A percentile compares a stretch with the other conserved stretches of the same genome.
Conservation (phyloP, 345 rosid genomes). For the Murraya paniculata region DNA sequence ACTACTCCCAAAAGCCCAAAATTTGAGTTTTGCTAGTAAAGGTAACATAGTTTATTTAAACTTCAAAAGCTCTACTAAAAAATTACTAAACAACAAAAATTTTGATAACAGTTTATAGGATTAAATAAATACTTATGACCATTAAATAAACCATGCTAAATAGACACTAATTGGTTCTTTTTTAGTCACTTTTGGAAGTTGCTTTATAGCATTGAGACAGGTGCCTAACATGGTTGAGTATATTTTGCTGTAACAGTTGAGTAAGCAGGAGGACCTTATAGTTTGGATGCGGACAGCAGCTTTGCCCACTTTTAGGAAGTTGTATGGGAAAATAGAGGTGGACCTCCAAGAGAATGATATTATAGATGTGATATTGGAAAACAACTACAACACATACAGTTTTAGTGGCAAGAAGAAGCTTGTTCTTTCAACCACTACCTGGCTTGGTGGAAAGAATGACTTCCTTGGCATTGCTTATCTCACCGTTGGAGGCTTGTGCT, state of each 20-base stretch:
- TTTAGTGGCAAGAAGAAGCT: constrained; percentile 93
- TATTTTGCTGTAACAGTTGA: constrained; percentile 52
- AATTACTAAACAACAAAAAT: no score
- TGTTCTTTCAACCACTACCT: constrained; percentile 93
- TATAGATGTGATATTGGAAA: constrained; percentile 51
- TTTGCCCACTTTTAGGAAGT: constrained; percentile 92
- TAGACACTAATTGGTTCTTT: no score
- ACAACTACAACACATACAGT: constrained; percentile 90
- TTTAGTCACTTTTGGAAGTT: not conserved
- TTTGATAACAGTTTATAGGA: no score
- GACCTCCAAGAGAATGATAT: constrained; percentile 59
- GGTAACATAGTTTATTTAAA: no score
- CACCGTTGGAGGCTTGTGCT: constrained; percentile 85
- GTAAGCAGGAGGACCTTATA: constrained; percentile 88
- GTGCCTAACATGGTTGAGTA: constrained; percentile 13
- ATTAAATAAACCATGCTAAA: no score
- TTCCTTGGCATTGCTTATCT: constrained; percentile 97
- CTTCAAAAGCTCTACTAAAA: no score
- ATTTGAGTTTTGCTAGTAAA: no score
- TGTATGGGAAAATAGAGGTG: constrained; percentile 88
- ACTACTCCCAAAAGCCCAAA: no score
- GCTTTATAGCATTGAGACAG: constrained; percentile 4
- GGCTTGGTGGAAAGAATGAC: constrained; percentile 99
- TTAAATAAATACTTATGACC: no score
- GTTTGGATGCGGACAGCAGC: constrained; percentile 99